These are phyloP conservation scores for Mucor ambiguus DNA, from an alignment of 371 early-diverging fungal genomes.

Conservation along the genomic window DNA sequence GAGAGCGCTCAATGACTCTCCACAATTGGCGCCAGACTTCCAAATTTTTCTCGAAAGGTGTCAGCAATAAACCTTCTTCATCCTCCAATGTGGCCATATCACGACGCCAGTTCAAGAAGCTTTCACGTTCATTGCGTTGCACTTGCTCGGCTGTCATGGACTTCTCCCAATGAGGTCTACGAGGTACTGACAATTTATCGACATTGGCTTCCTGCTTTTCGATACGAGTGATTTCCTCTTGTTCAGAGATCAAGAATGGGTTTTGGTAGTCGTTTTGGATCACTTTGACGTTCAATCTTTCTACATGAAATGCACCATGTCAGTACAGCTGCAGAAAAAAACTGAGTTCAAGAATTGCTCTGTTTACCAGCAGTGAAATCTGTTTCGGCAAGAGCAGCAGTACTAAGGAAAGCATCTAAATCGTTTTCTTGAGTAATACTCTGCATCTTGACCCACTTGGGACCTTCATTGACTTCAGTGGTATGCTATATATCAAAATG, in stretches of 20 bases:
- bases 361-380: slow-evolving; percentile 90
- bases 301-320: slow-evolving; percentile 31
- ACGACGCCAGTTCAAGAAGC: slow-evolving; percentile 94
- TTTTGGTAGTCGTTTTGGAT: slow-evolving; percentile 76
- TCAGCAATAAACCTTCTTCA: slow-evolving; percentile 86
- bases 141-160: slow-evolving; percentile 84
- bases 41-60: slow-evolving; percentile 98
- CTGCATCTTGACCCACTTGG: slow-evolving; percentile 87
- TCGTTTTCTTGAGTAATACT: slow-evolving; percentile 97
- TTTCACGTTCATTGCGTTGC: slow-evolving; percentile 79
- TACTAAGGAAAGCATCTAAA: slow-evolving; percentile 92
- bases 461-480: slow-evolving; percentile 82
- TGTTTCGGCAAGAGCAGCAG: slow-evolving; percentile 94
- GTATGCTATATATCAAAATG: slow-evolving; percentile 67
- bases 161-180: slow-evolving; percentile 90
- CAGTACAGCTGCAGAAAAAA: neutral
- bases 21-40: slow-evolving; percentile 99
- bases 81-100: slow-evolving; percentile 89
- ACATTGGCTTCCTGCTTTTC: slow-evolving; percentile 77
- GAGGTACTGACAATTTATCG: slow-evolving; percentile 78
- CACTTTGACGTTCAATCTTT: slow-evolving; percentile 86
- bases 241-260: slow-evolving; percentile 79
- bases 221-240: slow-evolving; percentile 74
- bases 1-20: slow-evolving; percentile 98
- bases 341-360: neutral